Percentiles rank a stretch among this genome's conserved stretches.
These are phyloP conservation scores for Aureobasidium sp. DNA, from an alignment of 2,329 filamentous ascomycete genomes.

Conservation along the genomic window DNA sequence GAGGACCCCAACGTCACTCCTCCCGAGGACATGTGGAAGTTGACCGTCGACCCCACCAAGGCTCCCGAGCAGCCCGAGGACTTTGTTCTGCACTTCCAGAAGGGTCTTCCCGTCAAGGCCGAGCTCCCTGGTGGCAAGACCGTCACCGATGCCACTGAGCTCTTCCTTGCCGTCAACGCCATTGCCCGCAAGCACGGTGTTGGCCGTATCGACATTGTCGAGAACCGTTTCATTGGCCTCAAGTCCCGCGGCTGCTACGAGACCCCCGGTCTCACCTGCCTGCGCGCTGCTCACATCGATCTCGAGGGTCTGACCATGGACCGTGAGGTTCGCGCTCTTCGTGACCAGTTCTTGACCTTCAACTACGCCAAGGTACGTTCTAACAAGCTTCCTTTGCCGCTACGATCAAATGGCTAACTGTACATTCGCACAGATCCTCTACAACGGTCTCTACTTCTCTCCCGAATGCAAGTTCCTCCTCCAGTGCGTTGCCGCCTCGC, in stretches of 20 bases:
- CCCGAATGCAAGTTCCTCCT: slow-evolving; percentile 66
- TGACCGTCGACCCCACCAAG: slow-evolving; percentile 57
- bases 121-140: slow-evolving; percentile 52
- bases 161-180: slow-evolving; percentile 65
- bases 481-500: slow-evolving; percentile 52
- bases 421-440: slow-evolving; percentile 29
- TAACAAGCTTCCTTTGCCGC: slow-evolving; percentile 26
- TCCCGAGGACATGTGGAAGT: slow-evolving; percentile 74
- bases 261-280: slow-evolving; percentile 51
- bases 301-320: slow-evolving; percentile 62
- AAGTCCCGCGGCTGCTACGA: slow-evolving; percentile 81
- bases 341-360: slow-evolving; percentile 64
- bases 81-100: slow-evolving; percentile 64
- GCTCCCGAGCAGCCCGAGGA: slow-evolving; percentile 65
- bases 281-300: slow-evolving; percentile 53
- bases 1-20: slow-evolving; percentile 59
- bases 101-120: slow-evolving; percentile 66
- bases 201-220: slow-evolving; percentile 76
- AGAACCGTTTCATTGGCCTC: slow-evolving; percentile 72
- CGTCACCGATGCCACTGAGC: slow-evolving; percentile 60
- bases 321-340: slow-evolving; percentile 59
- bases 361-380: slow-evolving; percentile 47
- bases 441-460: slow-evolving; percentile 63
- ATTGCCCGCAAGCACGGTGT: slow-evolving; percentile 67
- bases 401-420: neutral